Conservation (phyloP, 768 basidiomycete species). For the Tricholoma sp. region DNA sequence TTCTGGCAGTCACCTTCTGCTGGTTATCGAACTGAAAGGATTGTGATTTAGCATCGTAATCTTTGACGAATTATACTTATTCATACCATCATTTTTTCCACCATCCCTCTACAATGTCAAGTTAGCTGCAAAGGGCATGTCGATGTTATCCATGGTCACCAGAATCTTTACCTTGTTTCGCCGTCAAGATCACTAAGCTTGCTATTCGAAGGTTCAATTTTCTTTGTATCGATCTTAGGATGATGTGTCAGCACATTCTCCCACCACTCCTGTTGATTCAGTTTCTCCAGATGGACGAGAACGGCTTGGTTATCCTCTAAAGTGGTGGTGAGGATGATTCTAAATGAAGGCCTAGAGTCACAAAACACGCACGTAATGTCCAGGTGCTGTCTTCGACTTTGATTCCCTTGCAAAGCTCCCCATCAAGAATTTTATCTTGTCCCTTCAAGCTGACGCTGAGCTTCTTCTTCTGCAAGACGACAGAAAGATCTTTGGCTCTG, state of each 20-base stretch:
- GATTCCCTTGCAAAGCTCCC: slow-evolving; percentile 89
- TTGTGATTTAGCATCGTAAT: background rate
- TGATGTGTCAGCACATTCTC: slow-evolving; percentile 93
- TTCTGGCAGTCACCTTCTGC: slow-evolving; percentile 46
- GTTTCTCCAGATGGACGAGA: slow-evolving; percentile 78
- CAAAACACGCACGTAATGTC: slow-evolving; percentile 68
- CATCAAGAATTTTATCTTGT: slow-evolving; percentile 79
- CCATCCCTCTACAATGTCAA: slow-evolving; percentile 69
- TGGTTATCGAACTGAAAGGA: slow-evolving; percentile 66
- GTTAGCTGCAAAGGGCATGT: background rate
- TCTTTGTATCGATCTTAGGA: slow-evolving; percentile 93
- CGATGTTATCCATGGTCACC: background rate
- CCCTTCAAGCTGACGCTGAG: slow-evolving; percentile 84
- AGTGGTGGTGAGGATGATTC: background rate
- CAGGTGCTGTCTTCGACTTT: slow-evolving; percentile 97
- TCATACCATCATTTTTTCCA: slow-evolving; percentile 99
- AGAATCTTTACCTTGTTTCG: slow-evolving; percentile 68
- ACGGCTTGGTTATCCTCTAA: slow-evolving; percentile 76
- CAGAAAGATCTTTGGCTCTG: slow-evolving; percentile 65
- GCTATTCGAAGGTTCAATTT: slow-evolving; percentile 93
- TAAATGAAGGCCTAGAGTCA: background rate
- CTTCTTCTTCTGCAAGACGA: slow-evolving; percentile 77
- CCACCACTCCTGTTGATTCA: slow-evolving; percentile 94
- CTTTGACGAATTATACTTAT: background rate
- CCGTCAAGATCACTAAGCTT: slow-evolving; percentile 95